Conservation (phyloP, 257 asterid species). For the Galeopsis tetrahit region DNA sequence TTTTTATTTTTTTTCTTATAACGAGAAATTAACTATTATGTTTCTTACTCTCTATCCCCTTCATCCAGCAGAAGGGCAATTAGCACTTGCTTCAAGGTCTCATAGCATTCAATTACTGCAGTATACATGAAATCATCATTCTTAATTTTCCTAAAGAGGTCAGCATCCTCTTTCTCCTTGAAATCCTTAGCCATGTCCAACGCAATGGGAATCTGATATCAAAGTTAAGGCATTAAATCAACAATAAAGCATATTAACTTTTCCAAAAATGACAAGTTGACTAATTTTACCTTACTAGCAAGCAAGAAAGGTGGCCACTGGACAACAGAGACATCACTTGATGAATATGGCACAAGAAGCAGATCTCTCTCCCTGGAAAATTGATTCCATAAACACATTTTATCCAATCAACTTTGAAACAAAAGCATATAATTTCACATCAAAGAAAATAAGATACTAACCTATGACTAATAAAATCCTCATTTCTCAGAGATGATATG, state of each 20-base stretch:
- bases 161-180: constrained; percentile 81
- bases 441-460: constrained; percentile 35
- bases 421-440: constrained; percentile 20
- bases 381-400: constrained; percentile 27
- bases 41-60: constrained; percentile 71
- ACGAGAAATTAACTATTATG: constrained; percentile 16
- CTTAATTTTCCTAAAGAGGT: constrained; percentile 81
- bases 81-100: constrained; percentile 72
- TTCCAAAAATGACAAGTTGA: constrained; percentile 32
- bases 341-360: constrained; percentile 95
- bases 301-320: constrained; percentile 99
- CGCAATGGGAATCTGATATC: constrained; percentile 89
- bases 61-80: constrained; percentile 60
- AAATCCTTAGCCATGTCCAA: constrained; percentile 97
- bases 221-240: constrained; percentile 33
- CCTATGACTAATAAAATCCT: constrained; percentile 88
- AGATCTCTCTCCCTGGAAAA: constrained; percentile 81
- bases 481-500: constrained; percentile 86
- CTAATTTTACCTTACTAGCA: constrained; percentile 83
- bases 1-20: neutral
- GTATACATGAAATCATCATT: constrained; percentile 80
- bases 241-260: constrained; percentile 25
- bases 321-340: constrained; percentile 81
- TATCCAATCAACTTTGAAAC: neutral
- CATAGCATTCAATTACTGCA: constrained; percentile 91